Conservation (phyloP, 805 yeast species). For the Sugiyamaella marilandica region DNA sequence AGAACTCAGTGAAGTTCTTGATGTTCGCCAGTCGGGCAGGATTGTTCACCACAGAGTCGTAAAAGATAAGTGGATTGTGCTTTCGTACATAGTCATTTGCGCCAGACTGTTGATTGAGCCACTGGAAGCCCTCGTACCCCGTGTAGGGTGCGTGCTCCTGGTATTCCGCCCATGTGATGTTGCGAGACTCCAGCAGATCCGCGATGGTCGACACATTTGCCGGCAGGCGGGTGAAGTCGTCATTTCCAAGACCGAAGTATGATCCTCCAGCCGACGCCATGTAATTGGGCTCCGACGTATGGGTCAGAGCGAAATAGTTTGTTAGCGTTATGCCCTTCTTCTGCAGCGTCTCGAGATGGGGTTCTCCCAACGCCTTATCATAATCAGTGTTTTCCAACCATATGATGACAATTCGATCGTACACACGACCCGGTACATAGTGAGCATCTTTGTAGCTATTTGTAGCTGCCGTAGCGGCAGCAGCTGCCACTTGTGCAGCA, state of each 20-base stretch:
- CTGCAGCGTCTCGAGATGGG: conserved; percentile 41
- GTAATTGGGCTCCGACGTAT: conserved; percentile 54
- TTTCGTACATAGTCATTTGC: conserved; percentile 49
- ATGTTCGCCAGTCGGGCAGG: conserved; percentile 40
- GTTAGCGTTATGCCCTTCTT: conserved; percentile 42
- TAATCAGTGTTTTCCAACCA: conserved; percentile 51
- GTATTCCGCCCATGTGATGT: conserved; percentile 51
- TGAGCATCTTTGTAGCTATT: conserved; percentile 27
- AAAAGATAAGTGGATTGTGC: conserved; percentile 46
- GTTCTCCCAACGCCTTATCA: conserved; percentile 45
- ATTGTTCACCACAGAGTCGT: conserved; percentile 37
- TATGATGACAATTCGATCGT: conserved; percentile 40
- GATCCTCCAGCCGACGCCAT: conserved; percentile 48
- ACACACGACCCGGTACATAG: conserved; percentile 37
- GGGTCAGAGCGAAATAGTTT: conserved; percentile 50
- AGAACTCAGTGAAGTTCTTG: conserved; percentile 45
- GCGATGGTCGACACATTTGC: conserved; percentile 44
- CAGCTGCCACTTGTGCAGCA: conserved; percentile 34
- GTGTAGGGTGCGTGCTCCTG: conserved; percentile 51
- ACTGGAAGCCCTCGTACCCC: conserved; percentile 47
- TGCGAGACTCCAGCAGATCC: conserved; percentile 43
- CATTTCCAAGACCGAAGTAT: conserved; percentile 45
- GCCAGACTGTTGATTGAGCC: conserved; percentile 38
- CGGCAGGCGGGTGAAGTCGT: conserved; percentile 43
- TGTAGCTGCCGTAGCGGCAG: conserved; percentile 35